Conservation (phyloP, 1,284 basidiomycete genomes). For the Wallemia hederae region DNA sequence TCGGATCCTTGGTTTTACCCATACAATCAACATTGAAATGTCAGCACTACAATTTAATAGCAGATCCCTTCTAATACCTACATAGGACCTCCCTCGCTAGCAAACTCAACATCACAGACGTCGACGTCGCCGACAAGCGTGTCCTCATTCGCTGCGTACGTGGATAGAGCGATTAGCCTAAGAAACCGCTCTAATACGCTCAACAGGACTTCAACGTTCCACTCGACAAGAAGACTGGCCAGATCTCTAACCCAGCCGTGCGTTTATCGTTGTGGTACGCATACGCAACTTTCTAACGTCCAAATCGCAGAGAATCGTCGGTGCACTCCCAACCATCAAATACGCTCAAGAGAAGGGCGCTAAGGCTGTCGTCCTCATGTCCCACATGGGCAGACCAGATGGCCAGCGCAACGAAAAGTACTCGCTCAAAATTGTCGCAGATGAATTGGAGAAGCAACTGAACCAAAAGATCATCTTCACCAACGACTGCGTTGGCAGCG, state of each 20-base stretch:
- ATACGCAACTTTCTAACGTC: slow-evolving; percentile 5
- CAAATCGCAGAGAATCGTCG: slow-evolving; percentile 52
- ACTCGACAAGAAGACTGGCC: slow-evolving; percentile 39
- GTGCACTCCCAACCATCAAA: slow-evolving; percentile 82
- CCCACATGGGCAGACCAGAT: slow-evolving; percentile 89
- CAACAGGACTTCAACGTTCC: slow-evolving; percentile 83
- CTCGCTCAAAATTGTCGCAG: slow-evolving; percentile 62
- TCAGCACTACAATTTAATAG: neutral
- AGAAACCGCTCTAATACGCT: neutral
- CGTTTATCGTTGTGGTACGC: slow-evolving; percentile 13
- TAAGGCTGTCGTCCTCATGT: slow-evolving; percentile 70
- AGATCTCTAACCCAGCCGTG: slow-evolving; percentile 89
- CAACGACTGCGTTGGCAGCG: slow-evolving; percentile 54
- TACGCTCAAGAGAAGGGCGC: slow-evolving; percentile 83
- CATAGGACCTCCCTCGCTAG: slow-evolving; percentile 67
- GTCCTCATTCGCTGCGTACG: slow-evolving; percentile 49
- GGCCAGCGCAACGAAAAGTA: slow-evolving; percentile 70
- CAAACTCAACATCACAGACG: slow-evolving; percentile 75
- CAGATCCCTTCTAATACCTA: slow-evolving; percentile 9
- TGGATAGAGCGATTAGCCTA: neutral
- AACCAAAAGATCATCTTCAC: slow-evolving; percentile 47
- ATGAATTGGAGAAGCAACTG: slow-evolving; percentile 41
- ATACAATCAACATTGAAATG: neutral
- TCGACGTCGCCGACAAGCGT: slow-evolving; percentile 63
- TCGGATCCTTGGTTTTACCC: neutral